Conservation (phyloP, 306 rosid species). For the Ammopiptanthus mongolicus region DNA sequence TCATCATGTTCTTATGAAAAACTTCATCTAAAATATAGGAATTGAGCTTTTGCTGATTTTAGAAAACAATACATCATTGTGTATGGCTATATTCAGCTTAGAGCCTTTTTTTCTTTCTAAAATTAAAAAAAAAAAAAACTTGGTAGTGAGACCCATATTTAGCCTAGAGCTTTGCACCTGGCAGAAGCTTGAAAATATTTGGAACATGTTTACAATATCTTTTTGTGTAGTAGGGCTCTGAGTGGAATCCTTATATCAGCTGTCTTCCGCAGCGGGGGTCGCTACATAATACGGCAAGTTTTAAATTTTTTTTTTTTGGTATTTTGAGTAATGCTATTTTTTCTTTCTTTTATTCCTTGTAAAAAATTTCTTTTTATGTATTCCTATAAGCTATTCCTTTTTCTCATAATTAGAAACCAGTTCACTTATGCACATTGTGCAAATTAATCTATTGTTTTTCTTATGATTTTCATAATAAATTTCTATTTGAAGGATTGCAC, state of each 20-base stretch:
- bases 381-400: neutral
- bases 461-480: neutral
- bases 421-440: neutral
- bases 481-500: neutral
- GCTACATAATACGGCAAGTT: slow-evolving; percentile 66
- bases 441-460: neutral
- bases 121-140: neutral
- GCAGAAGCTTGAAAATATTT: slow-evolving; percentile 4
- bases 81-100: neutral
- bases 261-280: slow-evolving; percentile 46
- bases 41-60: neutral
- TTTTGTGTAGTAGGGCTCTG: slow-evolving; percentile 45
- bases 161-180: neutral
- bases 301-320: neutral
- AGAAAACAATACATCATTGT: neutral
- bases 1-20: neutral
- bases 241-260: slow-evolving; percentile 64
- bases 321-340: neutral
- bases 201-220: neutral
- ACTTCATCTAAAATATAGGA: slow-evolving; percentile 14
- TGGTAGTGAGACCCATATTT: neutral
- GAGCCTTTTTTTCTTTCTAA: neutral
- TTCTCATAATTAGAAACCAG: neutral
- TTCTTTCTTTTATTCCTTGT: neutral
- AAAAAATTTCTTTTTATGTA: neutral